Evolutionary conservation across 352 stramenopile genomes (phyloP), one percentile per base, ranked within the genome.

Genomic region (Plasmopara viticola): DNA sequence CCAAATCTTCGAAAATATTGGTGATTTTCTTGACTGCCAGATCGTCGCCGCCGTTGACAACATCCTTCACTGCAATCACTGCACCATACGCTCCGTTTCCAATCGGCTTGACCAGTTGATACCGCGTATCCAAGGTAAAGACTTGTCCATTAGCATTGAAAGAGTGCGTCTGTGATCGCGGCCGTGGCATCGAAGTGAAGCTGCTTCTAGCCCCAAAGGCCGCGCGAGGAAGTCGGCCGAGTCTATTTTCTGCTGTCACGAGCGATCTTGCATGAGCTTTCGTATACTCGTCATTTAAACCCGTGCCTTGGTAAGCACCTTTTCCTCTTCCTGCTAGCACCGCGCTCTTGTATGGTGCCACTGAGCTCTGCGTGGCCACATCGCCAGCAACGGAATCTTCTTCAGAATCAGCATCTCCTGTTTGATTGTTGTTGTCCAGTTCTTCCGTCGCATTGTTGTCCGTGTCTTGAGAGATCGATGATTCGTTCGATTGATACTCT

Each of bases 1-100:
- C 95, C 41, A 98, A 84, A 66, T 99, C 95, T 38, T 97, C 88
- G 65, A 98, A 98, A 18, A 90, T 88, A 39, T 86, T 85, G 0
- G 84, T 78, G 49, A 97, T 95, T 67, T 97, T 98, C 71, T 98
- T 98, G 47, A 98, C 95, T 6, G 91, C 91, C 28, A 98, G 69
- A 58, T 90, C 85, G 12, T 65, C 62, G 17, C 70, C 64, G 1
- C 45, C 52, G 7, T 67, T 60, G 1, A 83, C 44, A n/a, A 66
- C 51, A 54, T 94, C 78, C 13, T 81, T 75, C 46, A 87, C 88
- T 9, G 82, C 84, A 44, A 97, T 93, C n/a, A 97, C 87, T 2
- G 91, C 82, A 5, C 87, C 88, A 61, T 95, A 96, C 4, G 87
- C 84, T 9, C 87, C 87, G 12, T 82, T 90, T 12, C 87, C 87